Evolutionary conservation across 768 basidiomycete species (phyloP), one percentile per base, ranked within the genome.

Genomic region (Crassisporium funariophilum): DNA sequence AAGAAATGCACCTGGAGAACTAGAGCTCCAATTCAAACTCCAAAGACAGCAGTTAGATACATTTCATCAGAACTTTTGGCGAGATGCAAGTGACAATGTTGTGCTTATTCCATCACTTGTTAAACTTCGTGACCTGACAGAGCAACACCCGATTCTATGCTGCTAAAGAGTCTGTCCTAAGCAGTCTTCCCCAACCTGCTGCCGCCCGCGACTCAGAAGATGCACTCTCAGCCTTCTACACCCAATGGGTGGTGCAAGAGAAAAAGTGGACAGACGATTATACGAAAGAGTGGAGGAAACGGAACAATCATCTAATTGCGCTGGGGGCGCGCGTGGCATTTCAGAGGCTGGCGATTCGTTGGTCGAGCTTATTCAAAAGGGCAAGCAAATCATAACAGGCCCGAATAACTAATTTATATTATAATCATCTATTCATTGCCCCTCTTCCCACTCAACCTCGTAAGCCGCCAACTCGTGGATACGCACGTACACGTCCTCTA

Each of bases 41-140:
- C 79, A 83, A 49, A 73, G 84, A 43, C 83, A 89, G 63, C 81
- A 83, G 46, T 65, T 91, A 16, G 88, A 91, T 57, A 72, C 80
- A 17, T 83, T 87, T 58, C 84, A 91, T 50, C 85, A 92, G 45
- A 67, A 74, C 13, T 93, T 90, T 62, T 93, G 91, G 91, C 65
- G 80, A 43, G 84, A 91, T 44, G 91, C 91, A 60, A 54, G 87
- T 76, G n/a, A 10, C 27, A 2, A 17, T 29, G 25, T 4, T 5
- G 15, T 57, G n/a, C 10, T 17, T 17, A 16, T 23, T 29, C 35
- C 35, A 15, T 24, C 9, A n/a, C n/a, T n/a, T n/a, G 36, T 25
- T 31, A 24, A 23, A 33, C 45, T 51, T 20, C 37, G 25, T 24
- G 35, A 16, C 22, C 13, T n/a, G 22, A 6, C 56, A 93, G 91